phyloP scores from a whole-genome alignment of 768 basidiomycete species.

The Nidularia sp. region DNA sequence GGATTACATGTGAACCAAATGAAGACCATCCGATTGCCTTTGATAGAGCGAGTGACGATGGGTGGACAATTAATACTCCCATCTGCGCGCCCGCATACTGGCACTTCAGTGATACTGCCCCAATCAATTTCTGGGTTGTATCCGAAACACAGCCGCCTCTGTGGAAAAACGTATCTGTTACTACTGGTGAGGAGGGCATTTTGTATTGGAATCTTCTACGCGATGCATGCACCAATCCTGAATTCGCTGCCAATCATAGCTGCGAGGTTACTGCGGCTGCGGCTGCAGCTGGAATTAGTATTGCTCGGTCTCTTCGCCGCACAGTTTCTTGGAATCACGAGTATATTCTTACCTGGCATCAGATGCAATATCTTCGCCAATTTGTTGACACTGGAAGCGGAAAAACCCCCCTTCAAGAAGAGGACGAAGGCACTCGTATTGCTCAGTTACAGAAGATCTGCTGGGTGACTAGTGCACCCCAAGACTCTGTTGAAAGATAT shows the following conservation, averaged over 20 bases:
- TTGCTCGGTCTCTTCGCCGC: conserved; percentile 54
- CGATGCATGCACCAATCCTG: conserved; percentile 36
- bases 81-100: conserved; percentile 58
- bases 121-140: conserved; percentile 57
- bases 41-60: conserved; percentile 35
- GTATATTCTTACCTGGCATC: conserved; percentile 66
- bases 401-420: conserved; percentile 44
- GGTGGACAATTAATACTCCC: conserved; percentile 40
- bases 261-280: conserved; percentile 15
- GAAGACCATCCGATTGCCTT: conserved; percentile 43
- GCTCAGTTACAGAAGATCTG: conserved; percentile 41
- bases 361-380: conserved; percentile 58
- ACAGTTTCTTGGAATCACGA: conserved; percentile 52
- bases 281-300: conserved; percentile 16
- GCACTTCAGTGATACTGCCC: conserved; percentile 51
- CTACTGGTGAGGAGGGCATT: conserved; percentile 30
- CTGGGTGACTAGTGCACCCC: conserved; percentile 54
- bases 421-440: conserved; percentile 27
- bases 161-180: conserved; percentile 45
- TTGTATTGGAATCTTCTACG: conserved; percentile 59
- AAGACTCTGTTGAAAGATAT: conserved; percentile 38
- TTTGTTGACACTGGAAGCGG: conserved; percentile 38
- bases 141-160: conserved; percentile 49
- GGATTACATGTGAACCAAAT: conserved; percentile 39
- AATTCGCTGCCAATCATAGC: conserved; percentile 15